A percentile compares a stretch with the other conserved stretches of the same genome.
phyloP scores from a whole-genome alignment of 371 early-diverging fungal genomes.

The Mortierella sp. region DNA sequence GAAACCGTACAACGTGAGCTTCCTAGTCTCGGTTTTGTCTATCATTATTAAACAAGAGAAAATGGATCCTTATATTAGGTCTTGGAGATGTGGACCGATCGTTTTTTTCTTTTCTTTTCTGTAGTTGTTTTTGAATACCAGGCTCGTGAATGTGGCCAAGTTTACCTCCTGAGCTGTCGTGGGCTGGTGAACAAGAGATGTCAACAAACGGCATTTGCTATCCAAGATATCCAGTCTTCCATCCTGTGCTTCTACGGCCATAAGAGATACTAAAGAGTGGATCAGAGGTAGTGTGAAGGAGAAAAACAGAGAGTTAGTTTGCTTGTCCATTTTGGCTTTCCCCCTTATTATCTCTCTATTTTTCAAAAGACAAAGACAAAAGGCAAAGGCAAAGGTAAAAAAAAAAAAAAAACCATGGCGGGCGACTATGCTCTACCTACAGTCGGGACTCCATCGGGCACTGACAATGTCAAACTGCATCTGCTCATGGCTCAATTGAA shows the following conservation, averaged over 20 bases:
- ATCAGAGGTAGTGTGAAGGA: neutral
- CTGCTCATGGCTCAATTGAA: too few relatives aligned
- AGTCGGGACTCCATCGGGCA: too few relatives aligned
- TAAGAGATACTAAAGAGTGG: neutral
- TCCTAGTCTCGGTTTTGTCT: slow-evolving; percentile 11
- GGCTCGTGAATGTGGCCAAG: too few relatives aligned
- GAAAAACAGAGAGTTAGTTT: neutral
- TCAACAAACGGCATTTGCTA: slow-evolving; percentile 27
- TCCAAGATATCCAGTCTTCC: slow-evolving; percentile 35
- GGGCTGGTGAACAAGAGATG: slow-evolving; percentile 26
- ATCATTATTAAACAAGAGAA: slow-evolving; percentile 3
- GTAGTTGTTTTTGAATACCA: too few relatives aligned
- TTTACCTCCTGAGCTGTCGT: slow-evolving; percentile 12
- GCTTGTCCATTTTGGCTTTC: neutral
- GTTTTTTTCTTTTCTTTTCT: neutral
- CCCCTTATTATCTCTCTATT: too few relatives aligned
- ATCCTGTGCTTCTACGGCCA: slow-evolving; percentile 40
- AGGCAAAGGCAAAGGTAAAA: too few relatives aligned
- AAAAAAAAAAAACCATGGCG: too few relatives aligned
- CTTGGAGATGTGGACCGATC: neutral
- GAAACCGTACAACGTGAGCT: slow-evolving; percentile 29
- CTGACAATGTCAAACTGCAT: too few relatives aligned
- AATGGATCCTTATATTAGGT: neutral
- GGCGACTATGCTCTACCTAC: too few relatives aligned
- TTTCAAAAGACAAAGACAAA: too few relatives aligned